phyloP scores from a whole-genome alignment of 768 basidiomycete species.

The Termitomyces sp. region DNA sequence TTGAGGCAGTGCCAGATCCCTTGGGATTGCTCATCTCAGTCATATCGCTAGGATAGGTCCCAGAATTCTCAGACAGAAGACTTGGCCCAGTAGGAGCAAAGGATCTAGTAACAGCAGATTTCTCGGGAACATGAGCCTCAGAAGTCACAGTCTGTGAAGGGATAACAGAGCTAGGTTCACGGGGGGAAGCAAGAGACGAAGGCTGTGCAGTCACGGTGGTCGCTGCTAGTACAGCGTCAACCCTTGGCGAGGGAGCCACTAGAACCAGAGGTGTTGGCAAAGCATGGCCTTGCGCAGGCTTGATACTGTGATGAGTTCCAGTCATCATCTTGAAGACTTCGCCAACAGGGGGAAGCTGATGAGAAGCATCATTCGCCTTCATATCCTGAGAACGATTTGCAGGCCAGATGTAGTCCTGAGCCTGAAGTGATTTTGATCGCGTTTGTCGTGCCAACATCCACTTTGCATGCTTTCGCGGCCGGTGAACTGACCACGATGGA shows the following conservation, averaged over 20 bases:
- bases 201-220: background rate
- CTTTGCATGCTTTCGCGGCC: background rate
- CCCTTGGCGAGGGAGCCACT: background rate
- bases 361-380: background rate
- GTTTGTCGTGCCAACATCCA: conserved; percentile 1
- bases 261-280: background rate
- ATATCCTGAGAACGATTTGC: background rate
- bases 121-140: background rate
- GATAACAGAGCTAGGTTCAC: background rate
- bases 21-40: background rate
- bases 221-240: background rate
- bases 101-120: background rate
- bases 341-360: conserved; percentile 9
- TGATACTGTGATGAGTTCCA: background rate
- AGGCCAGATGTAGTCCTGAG: background rate
- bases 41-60: background rate
- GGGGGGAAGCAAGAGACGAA: conserved; percentile 1
- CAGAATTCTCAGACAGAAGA: background rate
- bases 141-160: background rate
- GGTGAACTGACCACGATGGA: background rate
- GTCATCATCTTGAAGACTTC: conserved; percentile 13
- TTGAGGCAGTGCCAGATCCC: background rate
- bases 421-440: background rate
- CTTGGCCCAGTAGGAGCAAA: background rate
- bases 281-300: background rate